Evolutionary conservation across 2,329 filamentous ascomycete species (phyloP), one percentile per base, ranked within the genome.

Genomic region (Grosmannia serpens): DNA sequence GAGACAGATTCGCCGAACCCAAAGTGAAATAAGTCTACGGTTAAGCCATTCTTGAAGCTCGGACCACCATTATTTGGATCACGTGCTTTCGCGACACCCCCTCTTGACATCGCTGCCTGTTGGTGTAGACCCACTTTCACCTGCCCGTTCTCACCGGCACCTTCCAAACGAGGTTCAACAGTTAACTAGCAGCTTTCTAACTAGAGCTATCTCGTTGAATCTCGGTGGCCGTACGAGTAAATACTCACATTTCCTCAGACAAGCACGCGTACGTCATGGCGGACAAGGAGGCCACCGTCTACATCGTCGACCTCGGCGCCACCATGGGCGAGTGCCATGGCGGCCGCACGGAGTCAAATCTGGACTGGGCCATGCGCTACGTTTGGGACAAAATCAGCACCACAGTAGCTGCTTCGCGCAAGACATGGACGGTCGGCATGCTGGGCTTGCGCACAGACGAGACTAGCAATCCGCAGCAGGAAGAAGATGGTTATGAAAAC

Each of bases 381-480:
- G 82, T 97, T 55, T 99, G 92, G 91, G 92, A 97, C 77, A 94
- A 89, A 69, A 88, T 95, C 64, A 86, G 86, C 6, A 83, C 82
- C 9, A 89, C 85, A 4, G 86, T 90, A 71, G 72, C 79, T 52
- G 70, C 70, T 33, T 85, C 83, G 31, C 82, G 89, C 55, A 92
- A 91, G 70, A 91, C 86, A 1, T 82, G 84, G 66, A 81, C 80
- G 26, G 75, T 90, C 52, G 88, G 90, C n/a, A 86, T 96, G 2
- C 72, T 99, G 60, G 94, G 88, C 1, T 76, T 96, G 58, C 83
- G 89, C 60, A 95, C 91, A 22, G 86, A 96, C 65, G 84, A 78
- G 49, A 91, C 90, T 0, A 70, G 78, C 53, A 91, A 95, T 65
- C 74, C 81, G 6, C 60, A 75, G 13, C 80, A 84, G 44, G 78